These are phyloP conservation scores for Fusarium nodosum DNA, from an alignment of 2,329 filamentous ascomycete species.

Conservation along the genomic window DNA sequence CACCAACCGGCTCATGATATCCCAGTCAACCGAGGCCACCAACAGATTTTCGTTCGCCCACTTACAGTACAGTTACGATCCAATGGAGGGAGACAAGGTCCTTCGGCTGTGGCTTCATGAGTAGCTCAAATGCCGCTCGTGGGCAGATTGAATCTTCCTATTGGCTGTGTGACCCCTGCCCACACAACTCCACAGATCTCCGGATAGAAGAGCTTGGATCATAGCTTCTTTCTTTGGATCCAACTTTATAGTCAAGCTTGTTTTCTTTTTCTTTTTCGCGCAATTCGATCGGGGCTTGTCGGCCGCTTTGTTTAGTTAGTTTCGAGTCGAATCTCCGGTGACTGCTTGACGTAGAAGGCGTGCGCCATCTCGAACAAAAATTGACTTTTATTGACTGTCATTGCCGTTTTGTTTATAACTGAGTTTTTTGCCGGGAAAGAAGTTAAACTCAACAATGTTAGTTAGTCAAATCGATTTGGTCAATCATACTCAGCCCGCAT, in stretches of 20 bases:
- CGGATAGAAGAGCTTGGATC: slow-evolving; percentile 29
- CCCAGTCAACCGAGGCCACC: slow-evolving; percentile 16
- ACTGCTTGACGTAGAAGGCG: slow-evolving; percentile 21
- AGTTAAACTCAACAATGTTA: not conserved
- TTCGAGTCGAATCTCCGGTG: slow-evolving; percentile 12
- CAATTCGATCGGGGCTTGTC: slow-evolving; percentile 36
- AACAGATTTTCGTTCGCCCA: not conserved
- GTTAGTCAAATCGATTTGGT: not conserved
- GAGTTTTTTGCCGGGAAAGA: not conserved
- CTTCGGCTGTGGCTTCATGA: slow-evolving; percentile 20
- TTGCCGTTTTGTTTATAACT: not conserved
- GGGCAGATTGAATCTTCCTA: slow-evolving; percentile 33
- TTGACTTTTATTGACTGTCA: not conserved
- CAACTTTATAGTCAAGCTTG: slow-evolving; percentile 42
- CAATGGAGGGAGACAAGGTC: slow-evolving; percentile 13
- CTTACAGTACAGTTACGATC: slow-evolving; percentile 42
- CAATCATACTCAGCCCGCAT: not conserved
- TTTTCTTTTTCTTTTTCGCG: slow-evolving; percentile 27
- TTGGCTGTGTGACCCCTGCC: slow-evolving; percentile 40
- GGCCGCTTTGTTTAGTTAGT: slow-evolving; percentile 29
- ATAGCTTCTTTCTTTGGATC: slow-evolving; percentile 15
- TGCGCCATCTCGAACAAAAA: not conserved
- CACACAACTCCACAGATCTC: slow-evolving; percentile 35
- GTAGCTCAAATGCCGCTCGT: slow-evolving; percentile 42
- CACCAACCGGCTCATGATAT: slow-evolving; percentile 31